Percentiles rank a stretch among this genome's conserved stretches.
Evolutionary conservation across 2,329 filamentous ascomycete species (phyloP).

Genomic region (Penicillium sp.): DNA sequence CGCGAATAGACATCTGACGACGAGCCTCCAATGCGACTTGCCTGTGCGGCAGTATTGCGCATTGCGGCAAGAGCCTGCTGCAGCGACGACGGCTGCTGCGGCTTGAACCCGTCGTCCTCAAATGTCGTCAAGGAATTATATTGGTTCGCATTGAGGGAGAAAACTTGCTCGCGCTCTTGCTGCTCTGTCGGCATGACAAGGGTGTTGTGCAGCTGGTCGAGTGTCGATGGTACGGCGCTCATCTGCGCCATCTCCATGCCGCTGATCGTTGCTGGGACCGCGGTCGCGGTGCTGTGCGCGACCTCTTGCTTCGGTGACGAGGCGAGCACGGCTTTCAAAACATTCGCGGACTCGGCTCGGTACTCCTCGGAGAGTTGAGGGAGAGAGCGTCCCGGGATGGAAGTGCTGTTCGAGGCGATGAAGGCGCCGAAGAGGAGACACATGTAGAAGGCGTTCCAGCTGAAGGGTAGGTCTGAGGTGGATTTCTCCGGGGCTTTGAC

Average conservation of each 20-base stretch:
- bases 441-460: slow-evolving; percentile 77
- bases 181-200: slow-evolving; percentile 77
- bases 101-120: slow-evolving; percentile 50
- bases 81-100: slow-evolving; percentile 44
- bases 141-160: slow-evolving; percentile 80
- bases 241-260: slow-evolving; percentile 43
- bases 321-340: slow-evolving; percentile 48
- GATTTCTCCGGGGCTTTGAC: slow-evolving; percentile 40
- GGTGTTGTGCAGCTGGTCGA: slow-evolving; percentile 67
- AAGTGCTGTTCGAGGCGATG: slow-evolving; percentile 80
- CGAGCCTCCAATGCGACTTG: slow-evolving; percentile 42
- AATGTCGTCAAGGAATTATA: slow-evolving; percentile 83
- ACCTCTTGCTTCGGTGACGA: slow-evolving; percentile 44
- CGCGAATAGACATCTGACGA: slow-evolving; percentile 88
- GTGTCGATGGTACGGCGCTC: slow-evolving; percentile 43
- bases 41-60: slow-evolving; percentile 68
- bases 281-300: slow-evolving; percentile 53
- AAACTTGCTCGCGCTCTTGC: slow-evolving; percentile 84
- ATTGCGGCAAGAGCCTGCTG: slow-evolving; percentile 74
- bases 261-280: slow-evolving; percentile 36
- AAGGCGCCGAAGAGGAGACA: slow-evolving; percentile 95
- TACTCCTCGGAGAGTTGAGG: slow-evolving; percentile 50
- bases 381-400: slow-evolving; percentile 60
- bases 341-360: slow-evolving; percentile 49
- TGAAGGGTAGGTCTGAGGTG: slow-evolving; percentile 64